Base-by-base conservation (phyloP, 1,284 basidiomycete species). In the Ceratobasidium sp. region DNA sequence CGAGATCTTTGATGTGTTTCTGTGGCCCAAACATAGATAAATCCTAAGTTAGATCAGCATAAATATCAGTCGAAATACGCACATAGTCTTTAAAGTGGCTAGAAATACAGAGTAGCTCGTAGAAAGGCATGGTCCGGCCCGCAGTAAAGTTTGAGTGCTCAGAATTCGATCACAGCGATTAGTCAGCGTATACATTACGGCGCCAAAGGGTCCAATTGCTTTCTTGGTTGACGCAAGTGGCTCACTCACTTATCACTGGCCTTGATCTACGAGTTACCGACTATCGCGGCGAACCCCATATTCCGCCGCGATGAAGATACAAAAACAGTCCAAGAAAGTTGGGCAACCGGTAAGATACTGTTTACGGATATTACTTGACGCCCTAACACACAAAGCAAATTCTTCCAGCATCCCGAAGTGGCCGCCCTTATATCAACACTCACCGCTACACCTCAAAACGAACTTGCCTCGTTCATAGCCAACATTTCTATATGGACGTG, bases 401-500 rank as follows among this genome's bases (percentile, higher is more conserved):
- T 50, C n/a, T 25, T 66, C 4, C 58, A 92, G 91, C 88, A 88
- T 72, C 85, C 88, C 68, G 88, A 88, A 77, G 85, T 93, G 67
- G 84, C 83, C 73, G 86, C 89, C 75, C 84, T 93, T 73, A 89
- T 93, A 72, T 79, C 80, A 67, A 88, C 82, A 73, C 81, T 92
- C n/a, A 74, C 85, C 53, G 82, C 81, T 71, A 87, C 86, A 3
- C 79, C 85, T 5, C 85, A 85, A 69, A 84, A 90, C 58, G 84
- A 89, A 73, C 79, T 93, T 19, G 79, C 86, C 1, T 80, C 84
- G 69, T 82, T 86, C 69, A 82, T 94, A 53, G 79, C 82, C 49
- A 78, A 83, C 72, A 87, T 92, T 74, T 85, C 88, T 73, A 78
- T 81, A 16, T 99, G 97, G 97, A 89, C 86, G 78, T 99, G 93